phyloP scores from a whole-genome alignment of 305 asterid genomes.

The Lippia alba region DNA sequence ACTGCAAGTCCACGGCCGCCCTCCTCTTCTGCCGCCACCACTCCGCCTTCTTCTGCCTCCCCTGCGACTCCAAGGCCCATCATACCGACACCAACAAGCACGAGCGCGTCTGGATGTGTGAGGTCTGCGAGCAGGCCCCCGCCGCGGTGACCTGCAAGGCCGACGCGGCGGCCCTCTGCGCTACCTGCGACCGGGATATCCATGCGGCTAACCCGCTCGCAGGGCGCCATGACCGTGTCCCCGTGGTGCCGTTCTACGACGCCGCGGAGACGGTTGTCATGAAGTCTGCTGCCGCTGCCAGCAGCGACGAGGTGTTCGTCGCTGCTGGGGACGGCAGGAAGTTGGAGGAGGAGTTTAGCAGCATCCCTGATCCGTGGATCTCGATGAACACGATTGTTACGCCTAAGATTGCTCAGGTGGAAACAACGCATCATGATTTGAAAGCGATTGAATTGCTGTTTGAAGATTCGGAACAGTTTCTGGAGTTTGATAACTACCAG shows the following conservation, averaged over 20 bases:
- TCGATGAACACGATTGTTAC: constrained; percentile 37
- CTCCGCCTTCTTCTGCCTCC: constrained; percentile 60
- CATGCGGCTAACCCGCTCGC: constrained; percentile 86
- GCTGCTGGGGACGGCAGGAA: constrained; percentile 31
- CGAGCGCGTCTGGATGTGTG: constrained; percentile 87
- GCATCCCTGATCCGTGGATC: constrained; percentile 47
- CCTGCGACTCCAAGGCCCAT: constrained; percentile 65
- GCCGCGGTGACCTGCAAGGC: constrained; percentile 79
- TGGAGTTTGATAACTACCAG: constrained; percentile 64
- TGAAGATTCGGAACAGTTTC: constrained; percentile 62
- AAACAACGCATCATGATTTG: constrained; percentile 43
- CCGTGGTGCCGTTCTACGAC: constrained; percentile 75
- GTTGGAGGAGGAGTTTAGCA: constrained; percentile 21
- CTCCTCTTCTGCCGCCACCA: constrained; percentile 70
- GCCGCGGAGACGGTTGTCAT: constrained; percentile 61
- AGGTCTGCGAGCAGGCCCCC: constrained; percentile 86
- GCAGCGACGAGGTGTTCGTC: constrained; percentile 5
- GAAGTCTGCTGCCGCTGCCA: constrained; percentile 47
- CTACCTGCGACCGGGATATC: constrained; percentile 78
- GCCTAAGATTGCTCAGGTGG: constrained; percentile 35
- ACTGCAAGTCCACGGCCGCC: constrained; percentile 64
- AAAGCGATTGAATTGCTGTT: constrained; percentile 64
- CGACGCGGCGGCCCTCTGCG: constrained; percentile 82
- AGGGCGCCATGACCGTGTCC: constrained; percentile 76
- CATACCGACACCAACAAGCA: constrained; percentile 36